phyloP scores from a whole-genome alignment of 305 asterid genomes.

The Salvia sclarea region DNA sequence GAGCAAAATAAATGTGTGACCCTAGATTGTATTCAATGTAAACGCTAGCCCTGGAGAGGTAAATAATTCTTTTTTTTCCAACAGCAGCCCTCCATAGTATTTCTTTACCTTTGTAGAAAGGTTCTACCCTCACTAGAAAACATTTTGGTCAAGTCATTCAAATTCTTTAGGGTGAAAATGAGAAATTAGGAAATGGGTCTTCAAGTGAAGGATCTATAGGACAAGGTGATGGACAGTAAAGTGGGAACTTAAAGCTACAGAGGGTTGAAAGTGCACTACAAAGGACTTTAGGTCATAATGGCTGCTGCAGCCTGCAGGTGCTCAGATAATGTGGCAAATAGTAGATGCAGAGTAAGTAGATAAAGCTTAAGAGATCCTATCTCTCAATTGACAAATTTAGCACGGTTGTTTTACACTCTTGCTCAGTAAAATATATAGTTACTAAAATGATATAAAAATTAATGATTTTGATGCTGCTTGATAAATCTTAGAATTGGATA shows the following conservation, averaged over 20 bases:
- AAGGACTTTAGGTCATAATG: neutral
- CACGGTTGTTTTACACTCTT: neutral
- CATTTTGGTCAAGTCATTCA: neutral
- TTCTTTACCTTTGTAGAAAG: neutral
- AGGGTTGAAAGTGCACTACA: conserved; percentile 7
- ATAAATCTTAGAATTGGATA: neutral
- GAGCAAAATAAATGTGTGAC: neutral
- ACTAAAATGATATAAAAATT: neutral
- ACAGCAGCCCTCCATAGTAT: neutral
- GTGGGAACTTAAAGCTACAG: neutral
- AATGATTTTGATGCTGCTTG: neutral
- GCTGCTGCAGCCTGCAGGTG: neutral
- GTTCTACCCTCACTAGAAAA: neutral
- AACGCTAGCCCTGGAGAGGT: neutral
- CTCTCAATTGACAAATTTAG: neutral
- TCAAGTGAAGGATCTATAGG: neutral
- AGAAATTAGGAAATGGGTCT: neutral
- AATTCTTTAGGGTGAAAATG: neutral
- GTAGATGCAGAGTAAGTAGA: neutral
- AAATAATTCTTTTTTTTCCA: neutral
- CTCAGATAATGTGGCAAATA: conserved; percentile 2
- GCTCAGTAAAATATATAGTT: conserved; percentile 1
- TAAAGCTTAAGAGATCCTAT: neutral
- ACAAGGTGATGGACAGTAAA: neutral
- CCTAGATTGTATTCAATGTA: neutral